Evolutionary conservation across 495 filamentous ascomycete genomes (phyloP), one percentile per base, ranked within the genome.

Genomic region (Penicillium tannophilum): DNA sequence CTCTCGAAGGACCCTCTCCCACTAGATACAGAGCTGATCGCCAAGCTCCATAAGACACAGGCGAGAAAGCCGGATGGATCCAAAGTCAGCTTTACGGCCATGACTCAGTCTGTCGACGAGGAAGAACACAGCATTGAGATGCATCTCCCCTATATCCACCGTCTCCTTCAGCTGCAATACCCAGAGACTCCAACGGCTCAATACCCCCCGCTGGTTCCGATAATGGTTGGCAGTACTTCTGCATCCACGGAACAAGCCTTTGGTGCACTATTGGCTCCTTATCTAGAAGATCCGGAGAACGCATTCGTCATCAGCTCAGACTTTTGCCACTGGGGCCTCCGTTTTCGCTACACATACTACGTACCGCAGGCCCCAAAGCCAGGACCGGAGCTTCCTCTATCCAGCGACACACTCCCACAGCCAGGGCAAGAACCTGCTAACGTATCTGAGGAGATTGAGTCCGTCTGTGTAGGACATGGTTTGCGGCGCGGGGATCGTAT

Each of bases 91-190:
- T 96, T 97, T 69, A 82, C 86, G n/a, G 83, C 80, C n/a, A 93
- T 97, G 83, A 82, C 84, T 1, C 69, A 67, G 28, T 71, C 79
- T 4, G 77, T 84, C 10, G 94, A 99, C 63, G 88, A 93, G 59
- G 87, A 85, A 33, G 94, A 99, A 72, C 94, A 99, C 74, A 96
- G 91, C 52, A 86, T 98, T 24, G 95, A 98, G 74, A 96, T 98
- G 87, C 94, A 99, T 63, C 79, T 97, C 0, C 94, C 94, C 2
- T 98, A 94, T 67, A 86, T 98, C 62, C 91, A 94, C 82, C 92
- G 93, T 71, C 84, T 93, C 44, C 77, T 81, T 17, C 76, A 79
- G 62, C 64, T 75, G 14, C 73, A 78, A 49, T 69, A 74, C 55
- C 76, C 78, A 0, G 62, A 71, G 39, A 63, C 63, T 3, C 62